Evolutionary conservation across 495 filamentous ascomycete species (phyloP).

Genomic region (Neurospora sp.): DNA sequence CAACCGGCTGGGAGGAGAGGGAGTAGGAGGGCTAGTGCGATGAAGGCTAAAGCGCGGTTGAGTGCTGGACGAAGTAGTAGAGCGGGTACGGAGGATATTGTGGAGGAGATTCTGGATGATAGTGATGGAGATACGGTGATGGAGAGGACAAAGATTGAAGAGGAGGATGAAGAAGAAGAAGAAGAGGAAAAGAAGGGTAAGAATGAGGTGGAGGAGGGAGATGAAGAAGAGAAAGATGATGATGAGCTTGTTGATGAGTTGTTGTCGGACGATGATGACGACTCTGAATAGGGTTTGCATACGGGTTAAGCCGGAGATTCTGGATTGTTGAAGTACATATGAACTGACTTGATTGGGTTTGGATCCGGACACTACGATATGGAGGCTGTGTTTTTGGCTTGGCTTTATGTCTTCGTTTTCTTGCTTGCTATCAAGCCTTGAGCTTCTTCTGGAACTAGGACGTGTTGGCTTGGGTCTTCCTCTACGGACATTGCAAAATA

Average conservation of each 20-base stretch:
- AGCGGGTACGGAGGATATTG: not conserved
- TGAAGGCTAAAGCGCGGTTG: conserved; percentile 2
- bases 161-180: not conserved
- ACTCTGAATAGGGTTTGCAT: not conserved
- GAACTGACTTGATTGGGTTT: not conserved
- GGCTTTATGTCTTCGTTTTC: not conserved
- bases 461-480: not conserved
- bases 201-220: conserved; percentile 4
- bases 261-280: conserved; percentile 29
- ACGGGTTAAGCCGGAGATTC: not conserved
- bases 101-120: conserved; percentile 14
- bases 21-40: not conserved
- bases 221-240: conserved; percentile 13
- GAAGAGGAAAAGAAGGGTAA: too few relatives aligned
- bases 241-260: conserved; percentile 30
- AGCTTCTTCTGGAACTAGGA: not conserved
- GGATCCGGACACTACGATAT: not conserved
- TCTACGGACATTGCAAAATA: not conserved
- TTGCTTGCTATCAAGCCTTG: not conserved
- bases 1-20: not conserved
- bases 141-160: conserved; percentile 10
- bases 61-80: not conserved
- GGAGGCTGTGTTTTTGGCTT: not conserved
- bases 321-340: not conserved
- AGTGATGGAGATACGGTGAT: not conserved